Base-by-base conservation (phyloP, 306 rosid species). In the Cercis canadensis region DNA sequence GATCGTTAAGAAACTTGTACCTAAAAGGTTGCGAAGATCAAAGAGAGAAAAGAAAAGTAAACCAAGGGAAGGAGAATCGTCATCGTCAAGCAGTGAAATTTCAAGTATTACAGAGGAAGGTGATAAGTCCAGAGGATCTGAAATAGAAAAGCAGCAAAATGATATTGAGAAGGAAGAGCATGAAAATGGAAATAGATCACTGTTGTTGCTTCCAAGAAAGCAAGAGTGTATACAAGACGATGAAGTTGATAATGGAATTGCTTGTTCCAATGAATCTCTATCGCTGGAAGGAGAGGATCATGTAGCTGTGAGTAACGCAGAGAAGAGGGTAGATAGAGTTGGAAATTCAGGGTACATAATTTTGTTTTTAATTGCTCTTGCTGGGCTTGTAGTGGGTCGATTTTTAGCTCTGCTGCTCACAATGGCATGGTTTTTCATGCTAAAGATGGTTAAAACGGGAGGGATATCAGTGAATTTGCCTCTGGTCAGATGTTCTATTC, bases 351-450 rank as follows among this genome's bases (percentile, higher is more conserved):
- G 88, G 29, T 78, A 65, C 60, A 13, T 52, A 36, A 11, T 82
- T 72, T 39, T 87, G 57, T 16, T 87, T 39, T 4, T 85, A 7
- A 70, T 87, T 11, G 81, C 65, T 53, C 96, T 92, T 37, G 44
- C 62, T 34, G 98, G 98, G 13, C 92, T 92, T 49, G 62, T 76
- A 13, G 74, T 81, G 15, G 96, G 97, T 21, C 78, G 89, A 7
- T 57, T 88, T 53, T 24, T 51, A 6, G 92, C 97, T 49, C 37
- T 90, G 51, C 5, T 77, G 13, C 78, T 92, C 4, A 72, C 82
- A 17, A 46, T 90, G 34, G 32, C 80, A 57, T 89, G 96, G 83
- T 82, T 90, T 62, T 79, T 87, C 16, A 59, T 74, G 69, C 39
- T 82, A 9, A 90, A 83, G 72, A 43, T 86, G 18, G 57, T 69